These are phyloP conservation scores for Aureobasidium subglaciale DNA, from an alignment of 2,329 filamentous ascomycete genomes.

Conservation along the genomic window DNA sequence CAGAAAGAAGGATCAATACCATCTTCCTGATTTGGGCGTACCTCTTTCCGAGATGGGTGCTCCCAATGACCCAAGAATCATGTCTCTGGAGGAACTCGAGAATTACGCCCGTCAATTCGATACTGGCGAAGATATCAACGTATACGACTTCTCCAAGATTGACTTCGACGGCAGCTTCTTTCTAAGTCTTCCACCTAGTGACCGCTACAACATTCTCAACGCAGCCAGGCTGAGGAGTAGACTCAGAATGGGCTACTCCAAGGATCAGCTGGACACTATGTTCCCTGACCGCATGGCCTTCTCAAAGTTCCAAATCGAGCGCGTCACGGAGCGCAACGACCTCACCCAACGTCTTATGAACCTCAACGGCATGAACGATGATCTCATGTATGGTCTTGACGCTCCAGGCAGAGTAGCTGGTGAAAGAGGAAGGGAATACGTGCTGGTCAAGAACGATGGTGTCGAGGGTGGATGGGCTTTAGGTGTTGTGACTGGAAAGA, in stretches of 20 bases:
- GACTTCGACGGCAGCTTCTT: constrained; percentile 97
- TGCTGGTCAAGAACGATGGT: constrained; percentile 90
- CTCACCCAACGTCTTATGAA: constrained; percentile 93
- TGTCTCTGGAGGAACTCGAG: constrained; percentile 91
- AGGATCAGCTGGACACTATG: constrained; percentile 93
- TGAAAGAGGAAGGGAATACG: constrained; percentile 87
- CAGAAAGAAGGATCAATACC: constrained; percentile 88
- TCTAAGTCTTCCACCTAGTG: constrained; percentile 76
- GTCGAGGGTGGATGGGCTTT: constrained; percentile 94
- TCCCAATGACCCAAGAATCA: constrained; percentile 87
- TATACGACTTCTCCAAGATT: constrained; percentile 96
- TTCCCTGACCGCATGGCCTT: constrained; percentile 98
- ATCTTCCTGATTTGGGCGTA: constrained; percentile 76
- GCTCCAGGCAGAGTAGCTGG: constrained; percentile 64
- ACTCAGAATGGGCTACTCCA: constrained; percentile 89
- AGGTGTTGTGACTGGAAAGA: constrained; percentile 83
- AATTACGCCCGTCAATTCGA: constrained; percentile 91
- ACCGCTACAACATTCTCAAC: constrained; percentile 96
- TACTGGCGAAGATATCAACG: constrained; percentile 75
- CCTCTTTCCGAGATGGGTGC: constrained; percentile 80
- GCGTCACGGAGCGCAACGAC: constrained; percentile 86
- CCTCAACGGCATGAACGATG: constrained; percentile 80
- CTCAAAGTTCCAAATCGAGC: constrained; percentile 90
- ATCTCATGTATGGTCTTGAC: constrained; percentile 57
- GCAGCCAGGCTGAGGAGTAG: constrained; percentile 82